Base-by-base conservation (phyloP, 768 basidiomycete species). In the Tylopilus vinaceipallidus region DNA sequence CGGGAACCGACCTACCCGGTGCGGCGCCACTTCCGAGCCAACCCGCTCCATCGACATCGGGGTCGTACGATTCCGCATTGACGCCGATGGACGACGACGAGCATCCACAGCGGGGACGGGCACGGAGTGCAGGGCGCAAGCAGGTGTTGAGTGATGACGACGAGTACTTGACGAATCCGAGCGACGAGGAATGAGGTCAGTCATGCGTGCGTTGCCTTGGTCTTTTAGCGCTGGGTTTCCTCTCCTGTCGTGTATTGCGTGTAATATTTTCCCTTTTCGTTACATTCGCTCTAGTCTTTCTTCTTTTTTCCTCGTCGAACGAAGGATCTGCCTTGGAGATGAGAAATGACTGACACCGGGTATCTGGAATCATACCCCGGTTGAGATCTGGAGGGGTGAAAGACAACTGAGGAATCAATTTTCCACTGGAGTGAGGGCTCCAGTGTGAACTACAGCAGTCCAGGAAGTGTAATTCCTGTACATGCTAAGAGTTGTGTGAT, bases 81-180 rank as follows among this genome's bases (percentile, higher is more conserved):
- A 88, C 86, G 6, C 86, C 86, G 2, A 86, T 90, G 84, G 88
- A 89, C 39, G 88, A 91, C 53, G 88, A 90, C 51, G 84, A 86
- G 39, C 79, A 82, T 37, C 81, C 79, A 24, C 75, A 74, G 9
- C 75, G 80, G 10, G 77, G 75, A 4, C 69, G 80, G 14, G 78
- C 83, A 32, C 71, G 79, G 49, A 85, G 82, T 62, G 71, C 75
- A 17, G 81, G 79, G 26, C 76, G 87, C 54, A 88, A 83, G 64
- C 84, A 86, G 67, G 78, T 91, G 43, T 71, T 89, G 67, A 89
- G 87, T 55, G 88, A 90, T 54, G 64, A 65, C 40, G 77, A 79
- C 20, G 77, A 79, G 63, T 83, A 84, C 63, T 70, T 88, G 62
- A 87, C 87, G 48, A 64, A 63, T 19, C 83, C 82, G 23, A 87